Conservation (phyloP, 169 alveolate species). For the Cryptosporidium andersoni region DNA sequence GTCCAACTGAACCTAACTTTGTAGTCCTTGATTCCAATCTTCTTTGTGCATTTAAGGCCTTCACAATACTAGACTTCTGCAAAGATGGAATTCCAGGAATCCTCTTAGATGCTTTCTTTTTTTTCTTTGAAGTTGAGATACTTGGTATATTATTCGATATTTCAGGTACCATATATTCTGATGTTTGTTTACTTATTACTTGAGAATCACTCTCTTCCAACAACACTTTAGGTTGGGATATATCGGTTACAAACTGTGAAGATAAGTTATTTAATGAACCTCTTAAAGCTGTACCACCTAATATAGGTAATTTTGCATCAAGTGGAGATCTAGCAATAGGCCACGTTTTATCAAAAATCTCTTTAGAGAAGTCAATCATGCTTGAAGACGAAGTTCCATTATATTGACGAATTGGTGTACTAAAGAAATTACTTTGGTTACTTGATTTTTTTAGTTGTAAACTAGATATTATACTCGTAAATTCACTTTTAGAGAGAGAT, state of each 20-base stretch:
- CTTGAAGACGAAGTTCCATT: slow-evolving; percentile 3
- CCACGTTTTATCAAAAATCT: background rate
- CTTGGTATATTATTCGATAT: too few species aligned
- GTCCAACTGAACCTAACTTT: background rate
- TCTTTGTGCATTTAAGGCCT: slow-evolving; percentile 63
- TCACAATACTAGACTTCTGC: slow-evolving; percentile 55
- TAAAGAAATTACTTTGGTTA: slow-evolving; percentile 8
- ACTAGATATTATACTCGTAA: slow-evolving; percentile 15
- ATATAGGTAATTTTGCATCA: slow-evolving; percentile 9
- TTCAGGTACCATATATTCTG: background rate
- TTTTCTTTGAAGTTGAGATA: slow-evolving; percentile 1
- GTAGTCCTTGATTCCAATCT: slow-evolving; percentile 27
- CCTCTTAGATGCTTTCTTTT: slow-evolving; percentile 42
- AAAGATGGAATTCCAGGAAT: slow-evolving; percentile 59
- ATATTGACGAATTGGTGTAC: slow-evolving; percentile 9
- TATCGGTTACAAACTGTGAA: background rate
- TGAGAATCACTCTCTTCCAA: background rate
- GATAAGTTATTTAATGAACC: background rate
- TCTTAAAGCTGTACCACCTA: background rate
- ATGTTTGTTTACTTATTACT: background rate
- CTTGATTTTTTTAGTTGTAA: slow-evolving; percentile 13
- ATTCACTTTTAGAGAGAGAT: slow-evolving; percentile 21
- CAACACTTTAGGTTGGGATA: too few species aligned
- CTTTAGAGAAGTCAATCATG: background rate
- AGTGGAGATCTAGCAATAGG: background rate